phyloP scores from a whole-genome alignment of 1,284 basidiomycete genomes.

The Cutaneotrichosporon sp. region DNA sequence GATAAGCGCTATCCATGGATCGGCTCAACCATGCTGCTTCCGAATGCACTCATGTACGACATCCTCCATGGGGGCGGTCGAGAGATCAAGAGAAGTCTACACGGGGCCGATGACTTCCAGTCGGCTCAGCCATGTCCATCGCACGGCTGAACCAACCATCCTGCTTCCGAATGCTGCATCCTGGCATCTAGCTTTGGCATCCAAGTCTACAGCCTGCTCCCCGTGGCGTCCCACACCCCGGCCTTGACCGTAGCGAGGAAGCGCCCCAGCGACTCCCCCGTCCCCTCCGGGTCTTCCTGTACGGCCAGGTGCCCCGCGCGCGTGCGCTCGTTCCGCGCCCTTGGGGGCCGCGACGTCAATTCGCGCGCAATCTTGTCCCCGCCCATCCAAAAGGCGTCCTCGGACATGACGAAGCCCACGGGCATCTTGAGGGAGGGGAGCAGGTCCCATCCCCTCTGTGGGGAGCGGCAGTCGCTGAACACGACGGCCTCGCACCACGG shows the following conservation, averaged over 20 bases:
- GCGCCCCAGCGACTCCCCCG: conserved; percentile 35
- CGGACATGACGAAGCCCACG: conserved; percentile 31
- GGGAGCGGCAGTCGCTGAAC: conserved; percentile 34
- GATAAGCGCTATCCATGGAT: too few species aligned
- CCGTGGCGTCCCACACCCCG: background rate
- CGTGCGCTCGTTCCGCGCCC: conserved; percentile 32
- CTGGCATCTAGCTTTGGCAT: too few species aligned
- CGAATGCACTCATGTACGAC: too few species aligned
- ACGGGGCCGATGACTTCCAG: too few species aligned
- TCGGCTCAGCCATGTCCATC: too few species aligned
- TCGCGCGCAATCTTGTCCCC: conserved; percentile 29
- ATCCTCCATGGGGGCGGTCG: too few species aligned
- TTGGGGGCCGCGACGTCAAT: conserved; percentile 37
- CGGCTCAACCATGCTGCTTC: too few species aligned
- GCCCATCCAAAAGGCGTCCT: conserved; percentile 26
- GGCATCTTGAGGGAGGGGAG: conserved; percentile 35
- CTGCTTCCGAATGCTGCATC: too few species aligned
- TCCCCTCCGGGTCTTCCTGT: conserved; percentile 39
- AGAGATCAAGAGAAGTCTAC: too few species aligned
- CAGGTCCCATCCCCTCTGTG: conserved; percentile 39
- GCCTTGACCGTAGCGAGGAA: conserved; percentile 32
- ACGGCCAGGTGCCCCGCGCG: conserved; percentile 30
- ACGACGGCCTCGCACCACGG: conserved; percentile 38
- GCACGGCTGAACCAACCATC: too few species aligned
- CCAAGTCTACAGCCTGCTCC: background rate